These are phyloP conservation scores for Sodiomyces alkalinus DNA, from an alignment of 2,329 filamentous ascomycete species.

Conservation along the genomic window DNA sequence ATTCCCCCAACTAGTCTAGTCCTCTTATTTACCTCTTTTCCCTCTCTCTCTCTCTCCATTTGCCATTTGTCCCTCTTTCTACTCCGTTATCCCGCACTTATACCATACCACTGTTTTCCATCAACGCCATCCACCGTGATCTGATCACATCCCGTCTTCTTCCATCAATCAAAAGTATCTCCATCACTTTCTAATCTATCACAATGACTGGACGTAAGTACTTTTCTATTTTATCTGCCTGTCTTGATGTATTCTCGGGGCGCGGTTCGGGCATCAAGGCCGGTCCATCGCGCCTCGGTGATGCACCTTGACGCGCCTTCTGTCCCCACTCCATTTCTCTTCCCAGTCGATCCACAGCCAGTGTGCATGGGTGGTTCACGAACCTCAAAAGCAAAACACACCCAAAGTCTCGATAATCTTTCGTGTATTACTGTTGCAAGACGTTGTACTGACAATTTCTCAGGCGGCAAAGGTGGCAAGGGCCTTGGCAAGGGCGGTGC, in stretches of 20 bases:
- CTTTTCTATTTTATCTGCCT: conserved; percentile 6
- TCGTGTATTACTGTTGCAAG: neutral
- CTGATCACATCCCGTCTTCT: conserved; percentile 17
- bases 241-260: conserved; percentile 9
- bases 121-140: conserved; percentile 12
- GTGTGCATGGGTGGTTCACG: too few relatives aligned
- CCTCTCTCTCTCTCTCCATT: conserved; percentile 6
- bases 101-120: conserved; percentile 2
- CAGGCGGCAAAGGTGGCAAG: conserved; percentile 92
- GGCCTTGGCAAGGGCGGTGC: conserved; percentile 95
- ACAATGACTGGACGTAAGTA: conserved; percentile 63
- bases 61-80: conserved; percentile 9
- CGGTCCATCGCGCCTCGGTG: neutral
- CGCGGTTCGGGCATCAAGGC: neutral
- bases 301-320: conserved; percentile 3
- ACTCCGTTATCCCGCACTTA: conserved; percentile 11
- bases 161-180: conserved; percentile 10
- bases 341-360: too few relatives aligned
- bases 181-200: conserved; percentile 19
- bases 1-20: conserved; percentile 6
- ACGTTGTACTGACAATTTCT: conserved; percentile 4
- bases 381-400: too few relatives aligned
- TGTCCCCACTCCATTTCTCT: neutral
- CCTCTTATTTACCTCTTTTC: conserved; percentile 9
- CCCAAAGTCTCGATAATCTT: neutral